Evolutionary conservation across 225 moss, liverwort and hornwort species (phyloP).

Genomic region (Neckera pumila): DNA sequence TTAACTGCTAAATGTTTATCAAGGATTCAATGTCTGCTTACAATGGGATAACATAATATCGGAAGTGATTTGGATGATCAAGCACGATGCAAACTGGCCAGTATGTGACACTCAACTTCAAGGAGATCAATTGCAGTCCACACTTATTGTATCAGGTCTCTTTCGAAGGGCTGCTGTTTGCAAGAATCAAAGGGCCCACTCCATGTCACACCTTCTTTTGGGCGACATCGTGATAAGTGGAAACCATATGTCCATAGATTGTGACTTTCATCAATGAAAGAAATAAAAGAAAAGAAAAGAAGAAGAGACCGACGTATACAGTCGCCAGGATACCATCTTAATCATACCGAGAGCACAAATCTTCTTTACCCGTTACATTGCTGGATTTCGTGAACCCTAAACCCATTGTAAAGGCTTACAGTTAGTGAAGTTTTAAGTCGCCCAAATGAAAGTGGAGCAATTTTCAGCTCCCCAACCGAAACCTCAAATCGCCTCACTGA

Average conservation of each 20-base stretch:
- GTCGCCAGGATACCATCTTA: background rate
- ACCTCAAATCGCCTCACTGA: background rate
- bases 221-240: background rate
- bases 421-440: background rate
- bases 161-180: background rate
- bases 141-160: background rate
- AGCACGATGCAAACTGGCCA: background rate
- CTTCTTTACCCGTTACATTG: background rate
- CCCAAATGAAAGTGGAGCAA: background rate
- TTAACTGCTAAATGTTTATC: background rate
- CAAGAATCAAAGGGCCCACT: background rate
- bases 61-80: background rate
- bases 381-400: background rate
- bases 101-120: background rate
- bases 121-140: background rate
- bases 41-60: background rate
- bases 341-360: background rate
- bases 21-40: background rate
- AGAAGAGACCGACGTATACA: background rate
- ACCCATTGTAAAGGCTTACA: too few species aligned
- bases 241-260: background rate
- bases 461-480: background rate
- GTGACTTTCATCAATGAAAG: background rate
- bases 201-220: conserved; percentile 3
- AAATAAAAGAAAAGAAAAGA: too few species aligned